Evolutionary conservation across 176 grass and related monocot genomes (phyloP), one percentile per base, ranked within the genome.

Genomic region (Carex myosuroides): DNA sequence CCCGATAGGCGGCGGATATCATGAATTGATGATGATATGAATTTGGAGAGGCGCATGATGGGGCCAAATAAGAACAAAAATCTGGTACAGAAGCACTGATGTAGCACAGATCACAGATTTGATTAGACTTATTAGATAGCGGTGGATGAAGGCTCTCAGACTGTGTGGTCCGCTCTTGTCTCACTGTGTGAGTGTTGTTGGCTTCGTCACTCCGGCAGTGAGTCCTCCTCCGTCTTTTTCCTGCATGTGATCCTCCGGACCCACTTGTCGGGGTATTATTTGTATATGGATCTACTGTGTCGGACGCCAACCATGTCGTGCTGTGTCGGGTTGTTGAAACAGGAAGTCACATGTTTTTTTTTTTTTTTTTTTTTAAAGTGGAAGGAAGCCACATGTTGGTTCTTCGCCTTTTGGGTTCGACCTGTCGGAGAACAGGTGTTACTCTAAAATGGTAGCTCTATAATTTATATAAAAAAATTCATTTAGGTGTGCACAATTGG

Each of bases 61-160:
- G 73, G 73, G 13, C 73, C 50, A 9, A 55, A 77, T 56, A 77
- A 77, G 73, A 77, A 77, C 73, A 77, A 77, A 77, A 77, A 77
- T 17, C 2, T 50, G 73, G 72, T 50, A 55, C 71, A 54, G 46
- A 50, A 50, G 46, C 46, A 50, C 46, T 50, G 46, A 50, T 11
- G 8, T 3, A 67, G 29, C 46, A 75, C 22, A 18, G 60, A 61
- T 33, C 69, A 72, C 39, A 72, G 37, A 5, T 0, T 5, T 39
- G 37, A 39, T 39, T 39, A 39, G 37, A 39, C 0, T 39, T 39
- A 39, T 5, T 39, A 6, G 37, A 39, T 39, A 39, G 37, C 5
- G 41, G 6, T 1, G 16, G 10, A 54, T 35, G 33, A 4, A 35
- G 33, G 33, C 33, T 0, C 37, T 39, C 37, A 39, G 50, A 0